phyloP scores from a whole-genome alignment of 345 rosid genomes.

The Cardiospermum halicacabum region DNA sequence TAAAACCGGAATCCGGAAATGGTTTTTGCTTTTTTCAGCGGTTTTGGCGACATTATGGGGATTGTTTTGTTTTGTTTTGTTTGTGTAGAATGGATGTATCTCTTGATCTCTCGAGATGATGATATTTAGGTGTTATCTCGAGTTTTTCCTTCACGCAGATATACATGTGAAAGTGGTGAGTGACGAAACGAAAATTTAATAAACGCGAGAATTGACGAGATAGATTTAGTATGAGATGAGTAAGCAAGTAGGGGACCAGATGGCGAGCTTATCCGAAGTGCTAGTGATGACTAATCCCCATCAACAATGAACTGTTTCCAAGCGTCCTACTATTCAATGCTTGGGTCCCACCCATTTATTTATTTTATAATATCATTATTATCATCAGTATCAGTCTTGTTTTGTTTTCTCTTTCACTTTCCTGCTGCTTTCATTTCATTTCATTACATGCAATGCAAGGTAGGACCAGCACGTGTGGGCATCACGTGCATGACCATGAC shows the following conservation, averaged over 20 bases:
- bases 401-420: neutral
- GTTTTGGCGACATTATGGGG: neutral
- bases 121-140: conserved; percentile 3
- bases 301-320: neutral
- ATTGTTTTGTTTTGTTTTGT: neutral
- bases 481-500: too few relatives aligned
- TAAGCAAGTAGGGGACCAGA: neutral
- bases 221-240: neutral
- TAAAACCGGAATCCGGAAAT: neutral
- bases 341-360: conserved; percentile 2
- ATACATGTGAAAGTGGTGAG: too few relatives aligned
- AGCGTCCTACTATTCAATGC: neutral
- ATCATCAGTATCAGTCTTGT: neutral
- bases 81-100: neutral
- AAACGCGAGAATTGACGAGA: neutral
- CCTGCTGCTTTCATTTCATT: too few relatives aligned
- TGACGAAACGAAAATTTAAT: too few relatives aligned
- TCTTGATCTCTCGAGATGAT: neutral
- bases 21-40: conserved; percentile 7
- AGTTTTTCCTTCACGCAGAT: neutral
- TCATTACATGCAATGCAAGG: too few relatives aligned
- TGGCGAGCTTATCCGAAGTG: conserved; percentile 17
- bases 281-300: conserved; percentile 3
- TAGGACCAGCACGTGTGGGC: neutral
- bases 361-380: neutral